Base-by-base conservation (phyloP, 2,329 filamentous ascomycete genomes). In the Cercospora citrullina region DNA sequence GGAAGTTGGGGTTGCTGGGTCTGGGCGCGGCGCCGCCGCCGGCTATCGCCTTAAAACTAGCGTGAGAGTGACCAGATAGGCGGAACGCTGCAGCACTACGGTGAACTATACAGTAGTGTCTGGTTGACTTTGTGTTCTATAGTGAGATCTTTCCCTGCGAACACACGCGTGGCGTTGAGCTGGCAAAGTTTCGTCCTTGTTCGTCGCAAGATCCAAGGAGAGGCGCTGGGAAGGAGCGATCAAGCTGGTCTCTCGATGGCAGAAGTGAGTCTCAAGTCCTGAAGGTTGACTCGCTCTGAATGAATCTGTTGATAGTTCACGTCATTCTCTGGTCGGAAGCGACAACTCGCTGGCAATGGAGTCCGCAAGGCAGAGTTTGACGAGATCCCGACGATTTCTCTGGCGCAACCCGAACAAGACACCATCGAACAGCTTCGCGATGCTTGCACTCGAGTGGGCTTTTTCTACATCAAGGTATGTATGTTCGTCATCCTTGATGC, bases 391-490 rank as follows among this genome's bases (percentile, higher is more conserved):
- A 71, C 65, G 3, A 74, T 74, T 5, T 72, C 71, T 31, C 61
- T 74, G 14, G 57, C 59, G 26, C 70, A 36, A 14, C 59, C 68
- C 3, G 67, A 72, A 61, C 63, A 66, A 16, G 60, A 68, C 16
- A 64, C 72, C 21, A 66, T 73, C 23, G 68, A 23, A 18, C 66
- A 71, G 36, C 59, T 73, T 33, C 68, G 65, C 39, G 71, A 74
- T 59, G 73, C 73, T 2, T 74, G 71, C 57, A 71, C 68, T 10
- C 59, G 67, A 9, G 69, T 72, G 26, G 72, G 73, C 9, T 74
- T 73, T 68, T 72, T 74, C 67, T 73, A 74, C 60, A 67, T 73
- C 53, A 71, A 72, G 42, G 69, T 70, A 21, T 36, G 61, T 57
- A 5, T 14, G n/a, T 36, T 23, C 28, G 9, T 31, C 16, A 21